phyloP scores from a whole-genome alignment of 1,284 basidiomycete genomes.

The Termitomyces sp. region DNA sequence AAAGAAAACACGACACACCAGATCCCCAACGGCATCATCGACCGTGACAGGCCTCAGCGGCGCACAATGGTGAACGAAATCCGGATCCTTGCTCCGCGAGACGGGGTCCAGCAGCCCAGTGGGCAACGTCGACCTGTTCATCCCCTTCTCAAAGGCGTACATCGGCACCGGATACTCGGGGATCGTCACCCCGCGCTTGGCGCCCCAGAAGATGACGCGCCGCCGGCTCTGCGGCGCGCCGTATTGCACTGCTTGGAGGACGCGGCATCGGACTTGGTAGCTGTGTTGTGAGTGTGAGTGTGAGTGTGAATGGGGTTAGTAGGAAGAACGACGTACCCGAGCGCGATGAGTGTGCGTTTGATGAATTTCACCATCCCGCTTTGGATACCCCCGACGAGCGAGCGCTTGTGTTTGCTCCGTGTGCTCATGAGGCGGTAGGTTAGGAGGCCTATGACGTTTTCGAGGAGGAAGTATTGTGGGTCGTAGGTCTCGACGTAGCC shows the following conservation, averaged over 20 bases:
- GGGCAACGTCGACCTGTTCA: conserved; percentile 28
- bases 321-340: conserved; percentile 42
- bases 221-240: conserved; percentile 64
- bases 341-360: conserved; percentile 45
- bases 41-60: conserved; percentile 54
- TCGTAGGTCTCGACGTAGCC: conserved; percentile 69
- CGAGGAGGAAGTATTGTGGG: conserved; percentile 60
- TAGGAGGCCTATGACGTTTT: conserved; percentile 64
- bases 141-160: conserved; percentile 39
- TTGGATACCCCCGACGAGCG: conserved; percentile 37
- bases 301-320: neutral
- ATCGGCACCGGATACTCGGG: conserved; percentile 64
- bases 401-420: conserved; percentile 20
- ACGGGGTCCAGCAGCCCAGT: conserved; percentile 33
- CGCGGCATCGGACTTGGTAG: conserved; percentile 61
- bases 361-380: conserved; percentile 64
- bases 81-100: conserved; percentile 34
- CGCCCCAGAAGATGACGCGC: conserved; percentile 64
- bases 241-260: conserved; percentile 64
- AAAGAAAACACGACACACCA: conserved; percentile 41
- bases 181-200: conserved; percentile 47
- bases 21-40: conserved; percentile 57
- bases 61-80: conserved; percentile 43
- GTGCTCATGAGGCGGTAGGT: conserved; percentile 35
- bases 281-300: conserved; percentile 28